Base-by-base conservation (phyloP, 2,329 filamentous ascomycete genomes). In the Mollisiaceae sp. region DNA sequence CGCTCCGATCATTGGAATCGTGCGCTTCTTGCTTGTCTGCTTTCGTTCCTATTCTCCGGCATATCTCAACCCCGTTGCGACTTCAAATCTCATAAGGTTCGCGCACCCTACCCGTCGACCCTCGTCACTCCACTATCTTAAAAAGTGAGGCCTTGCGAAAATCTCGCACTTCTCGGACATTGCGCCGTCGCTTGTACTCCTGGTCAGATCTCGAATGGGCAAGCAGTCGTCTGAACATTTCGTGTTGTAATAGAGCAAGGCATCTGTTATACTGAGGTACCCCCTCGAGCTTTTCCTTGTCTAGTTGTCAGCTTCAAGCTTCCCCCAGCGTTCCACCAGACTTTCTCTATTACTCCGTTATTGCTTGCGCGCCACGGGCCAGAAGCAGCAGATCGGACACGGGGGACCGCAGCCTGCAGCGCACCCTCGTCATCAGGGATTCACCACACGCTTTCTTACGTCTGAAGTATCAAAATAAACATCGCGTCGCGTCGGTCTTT, bases 381-480 rank as follows among this genome's bases (percentile, higher is more conserved):
- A 68, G 67, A 67, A 71, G 65, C 60, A 71, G 69, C 64, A 73
- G 73, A 74, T 75, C 71, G 60, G 64, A 69, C 64, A 71, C 74
- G 60, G 70, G 70, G 73, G 69, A 72, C 67, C 70, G 67, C 67
- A 70, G 68, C 63, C 66, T 73, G 72, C 73, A 72, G 67, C 72
- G 54, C 55, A 74, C 73, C 73, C 74, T 75, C 73, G 74, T 74
- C 71, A 65, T 69, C 74, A 71, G 74, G 74, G 74, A 75, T 76
- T 64, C 60, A 68, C 68, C 67, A 67, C 65, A 62, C 62, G 64
- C 60, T 70, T 72, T 73, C 71, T 50, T 70, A 73, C 71, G 60
- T 69, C 63, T 69, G 55, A 65, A 69, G 70, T 71, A 54, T 74
- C 71, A 67, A 72, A 72, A 73, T 69, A 72, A 72, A 73, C 68